Conservation (phyloP, 768 basidiomycete species). For the Leccinum subgranulosum region DNA sequence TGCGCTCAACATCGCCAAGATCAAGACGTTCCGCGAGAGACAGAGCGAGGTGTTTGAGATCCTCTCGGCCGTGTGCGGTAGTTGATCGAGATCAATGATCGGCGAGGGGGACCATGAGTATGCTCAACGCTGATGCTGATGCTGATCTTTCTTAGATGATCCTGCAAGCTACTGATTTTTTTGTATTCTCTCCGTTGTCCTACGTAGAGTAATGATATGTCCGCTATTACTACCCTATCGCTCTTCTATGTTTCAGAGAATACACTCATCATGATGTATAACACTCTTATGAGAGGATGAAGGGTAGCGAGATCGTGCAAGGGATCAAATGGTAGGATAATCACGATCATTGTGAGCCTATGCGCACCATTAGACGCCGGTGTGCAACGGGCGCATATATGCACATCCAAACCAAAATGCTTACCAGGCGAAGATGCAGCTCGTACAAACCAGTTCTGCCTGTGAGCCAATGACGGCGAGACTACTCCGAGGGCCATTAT, state of each 20-base stretch:
- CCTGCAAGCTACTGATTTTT: background rate
- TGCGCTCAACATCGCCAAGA: conserved; percentile 64
- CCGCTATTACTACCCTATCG: background rate
- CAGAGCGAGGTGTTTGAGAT: conserved; percentile 71
- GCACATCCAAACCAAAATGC: background rate
- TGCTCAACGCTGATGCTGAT: background rate
- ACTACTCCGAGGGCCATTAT: background rate
- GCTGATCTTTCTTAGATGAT: background rate
- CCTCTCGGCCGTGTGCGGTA: conserved; percentile 22
- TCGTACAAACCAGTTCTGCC: background rate
- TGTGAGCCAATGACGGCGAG: background rate
- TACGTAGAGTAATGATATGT: background rate
- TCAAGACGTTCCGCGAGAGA: conserved; percentile 70
- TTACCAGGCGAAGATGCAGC: background rate
- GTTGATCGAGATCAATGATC: conserved; percentile 7
- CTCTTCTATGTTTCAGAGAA: background rate
- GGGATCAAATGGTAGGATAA: background rate
- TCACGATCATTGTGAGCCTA: background rate
- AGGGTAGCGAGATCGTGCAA: background rate
- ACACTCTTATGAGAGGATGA: background rate
- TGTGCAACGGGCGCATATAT: background rate
- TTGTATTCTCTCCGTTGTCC: background rate
- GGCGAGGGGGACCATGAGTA: background rate
- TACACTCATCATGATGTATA: too few relatives aligned
- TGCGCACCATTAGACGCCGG: background rate